Evolutionary conservation across 768 basidiomycete genomes (phyloP).

Genomic region (Boletus coccyginus): DNA sequence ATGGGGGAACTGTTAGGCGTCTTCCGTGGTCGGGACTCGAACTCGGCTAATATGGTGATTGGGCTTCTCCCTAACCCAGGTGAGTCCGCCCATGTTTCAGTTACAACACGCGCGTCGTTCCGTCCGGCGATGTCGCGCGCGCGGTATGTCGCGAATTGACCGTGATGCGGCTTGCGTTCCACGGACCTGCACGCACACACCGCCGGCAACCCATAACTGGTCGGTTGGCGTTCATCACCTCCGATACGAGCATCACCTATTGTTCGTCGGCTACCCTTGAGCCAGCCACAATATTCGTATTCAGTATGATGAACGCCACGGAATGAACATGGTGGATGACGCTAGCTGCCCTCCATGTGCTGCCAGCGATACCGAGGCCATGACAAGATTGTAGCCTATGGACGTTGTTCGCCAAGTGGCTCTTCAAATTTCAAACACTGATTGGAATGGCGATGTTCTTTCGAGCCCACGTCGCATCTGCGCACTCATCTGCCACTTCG

Average conservation of each 20-base stretch:
- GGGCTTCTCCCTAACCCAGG: no score
- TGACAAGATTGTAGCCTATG: not conserved
- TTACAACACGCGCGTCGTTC: not conserved
- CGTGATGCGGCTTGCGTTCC: not conserved
- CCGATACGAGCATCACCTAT: not conserved
- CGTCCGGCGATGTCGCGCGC: not conserved
- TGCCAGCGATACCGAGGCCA: not conserved
- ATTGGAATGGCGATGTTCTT: not conserved
- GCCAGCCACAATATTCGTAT: not conserved
- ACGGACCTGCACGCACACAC: not conserved
- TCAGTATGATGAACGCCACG: no score
- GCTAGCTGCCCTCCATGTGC: not conserved
- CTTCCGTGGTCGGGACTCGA: no score
- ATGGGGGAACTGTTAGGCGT: not conserved
- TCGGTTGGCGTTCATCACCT: not conserved
- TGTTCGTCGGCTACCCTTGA: not conserved
- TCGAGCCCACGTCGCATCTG: slow-evolving; percentile 7
- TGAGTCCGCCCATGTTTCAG: not conserved
- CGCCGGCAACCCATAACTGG: not conserved
- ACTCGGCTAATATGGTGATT: not conserved
- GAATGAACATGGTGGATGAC: no score
- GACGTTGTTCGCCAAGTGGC: not conserved
- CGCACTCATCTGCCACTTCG: not conserved
- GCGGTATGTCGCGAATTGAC: not conserved
- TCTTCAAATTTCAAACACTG: not conserved